Percentiles rank a stretch among this genome's conserved stretches.
Conservation (phyloP, 805 yeast genomes). For the Kluyveromyces wickerhamii region DNA sequence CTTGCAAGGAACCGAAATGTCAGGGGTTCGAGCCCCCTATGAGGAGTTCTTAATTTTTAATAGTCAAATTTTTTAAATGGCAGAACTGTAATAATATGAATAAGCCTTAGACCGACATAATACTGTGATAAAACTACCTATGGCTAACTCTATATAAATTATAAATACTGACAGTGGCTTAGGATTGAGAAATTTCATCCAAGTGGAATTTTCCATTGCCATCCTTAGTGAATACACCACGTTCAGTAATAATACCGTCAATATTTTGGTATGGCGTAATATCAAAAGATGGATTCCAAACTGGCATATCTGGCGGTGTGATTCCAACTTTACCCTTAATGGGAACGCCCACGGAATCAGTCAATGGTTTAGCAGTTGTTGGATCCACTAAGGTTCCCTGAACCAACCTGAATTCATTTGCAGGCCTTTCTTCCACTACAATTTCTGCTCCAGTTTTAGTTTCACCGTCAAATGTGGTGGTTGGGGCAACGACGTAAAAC, state of each 20-base stretch:
- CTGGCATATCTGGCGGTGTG: slow-evolving; percentile 78
- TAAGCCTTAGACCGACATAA: no score
- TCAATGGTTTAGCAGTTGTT: slow-evolving; percentile 17
- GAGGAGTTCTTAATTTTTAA: slow-evolving; percentile 34
- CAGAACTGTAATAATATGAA: no score
- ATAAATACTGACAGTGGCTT: no score
- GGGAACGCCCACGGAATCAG: slow-evolving; percentile 25
- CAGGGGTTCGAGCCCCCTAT: slow-evolving; percentile 47
- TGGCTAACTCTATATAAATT: no score
- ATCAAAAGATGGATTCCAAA: slow-evolving; percentile 97
- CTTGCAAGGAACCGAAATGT: slow-evolving; percentile 39
- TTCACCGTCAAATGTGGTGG: slow-evolving; percentile 72
- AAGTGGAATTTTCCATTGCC: slow-evolving; percentile 44
- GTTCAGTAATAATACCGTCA: slow-evolving; percentile 87
- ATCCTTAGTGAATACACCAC: slow-evolving; percentile 46
- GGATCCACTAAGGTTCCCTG: slow-evolving; percentile 53
- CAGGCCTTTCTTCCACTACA: slow-evolving; percentile 80
- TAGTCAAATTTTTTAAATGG: background rate
- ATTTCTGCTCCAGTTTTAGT: slow-evolving; percentile 67
- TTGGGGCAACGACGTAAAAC: slow-evolving; percentile 93
- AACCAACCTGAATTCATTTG: slow-evolving; percentile 66
- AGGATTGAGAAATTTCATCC: no score
- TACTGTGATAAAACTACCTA: no score
- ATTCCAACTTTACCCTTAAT: slow-evolving; percentile 51
- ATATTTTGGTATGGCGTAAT: slow-evolving; percentile 79